phyloP scores from a whole-genome alignment of 2,329 filamentous ascomycete genomes.

The Purpureocillium lavendulum region DNA sequence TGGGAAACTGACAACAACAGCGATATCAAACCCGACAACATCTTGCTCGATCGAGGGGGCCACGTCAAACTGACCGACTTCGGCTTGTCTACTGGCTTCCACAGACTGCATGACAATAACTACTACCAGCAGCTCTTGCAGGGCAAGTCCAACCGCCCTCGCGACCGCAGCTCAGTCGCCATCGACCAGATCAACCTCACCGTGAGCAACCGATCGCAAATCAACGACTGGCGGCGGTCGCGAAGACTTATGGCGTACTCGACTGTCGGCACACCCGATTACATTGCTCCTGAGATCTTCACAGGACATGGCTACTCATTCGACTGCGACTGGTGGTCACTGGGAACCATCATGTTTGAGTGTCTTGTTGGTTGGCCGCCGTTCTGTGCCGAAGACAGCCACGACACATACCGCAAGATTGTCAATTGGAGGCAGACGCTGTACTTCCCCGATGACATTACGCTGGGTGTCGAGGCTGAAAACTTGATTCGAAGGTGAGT shows the following conservation, averaged over 20 bases:
- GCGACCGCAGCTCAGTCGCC: constrained; percentile 86
- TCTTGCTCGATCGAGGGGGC: constrained; percentile 86
- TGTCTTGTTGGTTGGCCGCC: constrained; percentile 97
- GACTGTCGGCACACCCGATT: constrained; percentile 95
- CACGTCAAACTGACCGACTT: constrained; percentile 99
- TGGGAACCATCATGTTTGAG: constrained; percentile 99
- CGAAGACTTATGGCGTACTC: constrained; percentile 95
- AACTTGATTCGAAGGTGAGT: constrained; percentile 82
- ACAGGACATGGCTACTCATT: constrained; percentile 93
- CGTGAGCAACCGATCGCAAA: constrained; percentile 93
- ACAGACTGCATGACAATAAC: constrained; percentile 94
- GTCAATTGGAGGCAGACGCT: constrained; percentile 95
- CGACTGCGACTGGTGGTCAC: constrained; percentile 98
- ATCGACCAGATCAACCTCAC: constrained; percentile 98
- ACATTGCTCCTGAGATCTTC: constrained; percentile 98
- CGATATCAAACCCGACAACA: constrained; percentile 99
- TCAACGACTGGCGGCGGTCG: constrained; percentile 98
- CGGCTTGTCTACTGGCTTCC: constrained; percentile 93
- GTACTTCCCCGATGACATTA: constrained; percentile 94
- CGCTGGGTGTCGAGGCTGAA: constrained; percentile 80
- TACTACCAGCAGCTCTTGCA: constrained; percentile 97
- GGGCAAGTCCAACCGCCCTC: constrained; percentile 61
- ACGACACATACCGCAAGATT: constrained; percentile 98
- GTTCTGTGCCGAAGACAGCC: constrained; percentile 95
- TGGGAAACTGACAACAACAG: constrained; percentile 32